phyloP scores from a whole-genome alignment of 1,139 yeast genomes.

The Blastobotrys proliferans region DNA sequence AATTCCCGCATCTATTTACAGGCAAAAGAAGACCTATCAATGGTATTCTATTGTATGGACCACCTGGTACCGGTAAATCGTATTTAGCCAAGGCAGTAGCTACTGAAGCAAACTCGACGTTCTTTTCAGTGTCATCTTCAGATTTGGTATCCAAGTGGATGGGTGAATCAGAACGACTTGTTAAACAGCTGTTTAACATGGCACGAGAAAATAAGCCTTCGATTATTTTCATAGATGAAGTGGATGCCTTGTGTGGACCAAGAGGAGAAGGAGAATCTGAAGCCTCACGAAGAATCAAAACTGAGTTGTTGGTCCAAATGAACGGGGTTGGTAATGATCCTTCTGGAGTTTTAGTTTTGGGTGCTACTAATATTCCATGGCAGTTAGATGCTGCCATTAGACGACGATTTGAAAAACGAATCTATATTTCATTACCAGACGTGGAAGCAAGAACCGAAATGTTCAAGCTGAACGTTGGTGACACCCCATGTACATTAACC shows the following conservation, averaged over 20 bases:
- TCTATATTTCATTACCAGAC: conserved; percentile 93
- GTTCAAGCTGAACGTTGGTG: conserved; percentile 93
- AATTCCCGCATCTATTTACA: conserved; percentile 88
- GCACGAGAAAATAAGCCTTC: conserved; percentile 95
- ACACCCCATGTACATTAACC: conserved; percentile 76
- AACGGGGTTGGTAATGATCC: conserved; percentile 98
- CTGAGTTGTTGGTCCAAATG: conserved; percentile 96
- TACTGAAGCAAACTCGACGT: conserved; percentile 95
- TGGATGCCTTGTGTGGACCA: conserved; percentile 96
- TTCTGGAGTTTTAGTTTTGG: conserved; percentile 86
- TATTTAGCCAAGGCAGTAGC: conserved; percentile 97
- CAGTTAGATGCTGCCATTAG: conserved; percentile 96
- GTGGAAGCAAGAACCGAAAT: conserved; percentile 83
- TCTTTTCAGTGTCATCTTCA: conserved; percentile 90
- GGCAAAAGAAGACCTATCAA: conserved; percentile 92
- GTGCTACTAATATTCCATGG: conserved; percentile 99
- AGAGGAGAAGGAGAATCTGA: conserved; percentile 98
- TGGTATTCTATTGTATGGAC: conserved; percentile 91
- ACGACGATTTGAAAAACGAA: conserved; percentile 91
- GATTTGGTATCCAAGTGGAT: conserved; percentile 97
- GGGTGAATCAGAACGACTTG: conserved; percentile 97
- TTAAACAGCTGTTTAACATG: conserved; percentile 89
- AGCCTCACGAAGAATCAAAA: conserved; percentile 92
- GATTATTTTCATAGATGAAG: conserved; percentile 94
- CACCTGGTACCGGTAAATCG: conserved; percentile 99